Conservation (phyloP, 805 yeast species). For the Teunomyces funiuensis region DNA sequence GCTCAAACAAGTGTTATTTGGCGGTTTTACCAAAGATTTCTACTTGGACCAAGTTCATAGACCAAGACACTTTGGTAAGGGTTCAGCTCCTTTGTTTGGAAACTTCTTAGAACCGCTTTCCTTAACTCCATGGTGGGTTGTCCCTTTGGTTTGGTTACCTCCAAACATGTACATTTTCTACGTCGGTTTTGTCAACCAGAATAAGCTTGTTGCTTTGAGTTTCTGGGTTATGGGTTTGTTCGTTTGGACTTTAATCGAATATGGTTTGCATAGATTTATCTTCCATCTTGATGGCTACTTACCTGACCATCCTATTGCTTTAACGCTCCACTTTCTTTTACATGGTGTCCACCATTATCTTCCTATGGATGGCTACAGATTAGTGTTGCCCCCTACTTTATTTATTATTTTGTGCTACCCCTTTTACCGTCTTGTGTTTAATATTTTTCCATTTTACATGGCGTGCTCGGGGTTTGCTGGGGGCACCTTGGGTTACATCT, state of each 20-base stretch:
- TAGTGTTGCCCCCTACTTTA: conserved; percentile 95
- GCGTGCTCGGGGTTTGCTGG: conserved; percentile 96
- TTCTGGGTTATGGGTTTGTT: conserved; percentile 79
- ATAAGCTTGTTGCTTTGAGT: conserved; percentile 46
- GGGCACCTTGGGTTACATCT: conserved; percentile 88
- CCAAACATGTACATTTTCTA: conserved; percentile 63
- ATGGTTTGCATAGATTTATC: conserved; percentile 80
- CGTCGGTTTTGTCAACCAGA: conserved; percentile 54
- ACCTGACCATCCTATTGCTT: conserved; percentile 75
- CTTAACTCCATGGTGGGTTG: conserved; percentile 91
- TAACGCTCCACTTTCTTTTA: conserved; percentile 81
- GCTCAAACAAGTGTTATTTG: conserved; percentile 72
- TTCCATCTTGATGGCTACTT: conserved; percentile 88
- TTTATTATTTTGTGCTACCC: conserved; percentile 74
- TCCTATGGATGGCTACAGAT: conserved; percentile 92
- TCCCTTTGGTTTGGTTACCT: conserved; percentile 87
- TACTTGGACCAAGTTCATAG: conserved; percentile 95
- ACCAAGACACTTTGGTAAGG: conserved; percentile 97
- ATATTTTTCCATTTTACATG: conserved; percentile 71
- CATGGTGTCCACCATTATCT: conserved; percentile 97
- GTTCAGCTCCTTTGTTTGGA: conserved; percentile 94
- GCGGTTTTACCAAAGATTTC: conserved; percentile 80
- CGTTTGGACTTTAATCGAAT: conserved; percentile 93
- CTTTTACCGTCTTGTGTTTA: conserved; percentile 74
- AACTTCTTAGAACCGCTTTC: conserved; percentile 90